Percentiles rank a stretch among this genome's conserved stretches.
Evolutionary conservation across 2,329 filamentous ascomycete species (phyloP).

Genomic region (Neofusicoccum kwambonambiense): DNA sequence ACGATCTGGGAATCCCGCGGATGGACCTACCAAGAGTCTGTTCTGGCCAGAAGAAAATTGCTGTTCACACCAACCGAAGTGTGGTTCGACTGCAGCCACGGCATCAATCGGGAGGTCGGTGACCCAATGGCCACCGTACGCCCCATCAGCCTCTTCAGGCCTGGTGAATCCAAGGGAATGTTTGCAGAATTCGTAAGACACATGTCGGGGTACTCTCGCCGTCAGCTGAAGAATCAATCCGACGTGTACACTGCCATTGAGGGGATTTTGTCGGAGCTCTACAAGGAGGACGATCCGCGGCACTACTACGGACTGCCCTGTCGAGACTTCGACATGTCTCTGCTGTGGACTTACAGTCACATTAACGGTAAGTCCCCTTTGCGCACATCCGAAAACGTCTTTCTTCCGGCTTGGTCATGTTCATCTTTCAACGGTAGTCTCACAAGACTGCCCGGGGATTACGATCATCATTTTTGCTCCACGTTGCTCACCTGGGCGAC

Average conservation of each 20-base stretch:
- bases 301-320: neutral
- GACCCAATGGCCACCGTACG: neutral
- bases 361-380: neutral
- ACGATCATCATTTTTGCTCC: neutral
- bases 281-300: neutral
- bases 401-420: conserved; percentile 11
- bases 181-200: neutral
- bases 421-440: neutral
- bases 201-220: neutral
- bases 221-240: neutral
- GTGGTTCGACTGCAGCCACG: conserved; percentile 7
- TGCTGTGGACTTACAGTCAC: neutral
- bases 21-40: conserved; percentile 14
- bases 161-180: neutral
- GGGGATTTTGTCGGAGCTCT: neutral
- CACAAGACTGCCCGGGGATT: neutral
- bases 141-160: neutral
- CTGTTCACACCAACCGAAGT: neutral
- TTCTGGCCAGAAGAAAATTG: neutral
- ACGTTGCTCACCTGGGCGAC: neutral
- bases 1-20: conserved; percentile 4
- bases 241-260: conserved; percentile 9
- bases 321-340: neutral
- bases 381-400: neutral
- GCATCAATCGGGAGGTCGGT: neutral